Conservation (phyloP, 208 protist genomes). For the Angomonas deanei region DNA sequence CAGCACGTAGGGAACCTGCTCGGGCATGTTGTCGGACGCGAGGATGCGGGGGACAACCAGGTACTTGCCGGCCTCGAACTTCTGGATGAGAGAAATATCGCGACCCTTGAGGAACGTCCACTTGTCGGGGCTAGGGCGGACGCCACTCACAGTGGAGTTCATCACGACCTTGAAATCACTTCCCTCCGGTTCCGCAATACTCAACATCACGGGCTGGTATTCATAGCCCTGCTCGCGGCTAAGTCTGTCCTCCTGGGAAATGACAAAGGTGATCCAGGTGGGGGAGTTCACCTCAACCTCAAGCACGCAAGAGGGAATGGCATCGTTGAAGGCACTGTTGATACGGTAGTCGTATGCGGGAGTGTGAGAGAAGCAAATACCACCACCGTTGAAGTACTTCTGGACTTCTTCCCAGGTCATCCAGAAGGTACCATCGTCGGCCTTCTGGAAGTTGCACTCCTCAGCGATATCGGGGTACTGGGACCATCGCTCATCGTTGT, state of each 20-base stretch:
- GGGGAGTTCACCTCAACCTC: conserved; percentile 56
- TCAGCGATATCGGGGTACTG: conserved; percentile 65
- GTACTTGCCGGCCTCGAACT: conserved; percentile 66
- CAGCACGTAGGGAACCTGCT: neutral
- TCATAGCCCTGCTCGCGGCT: conserved; percentile 26
- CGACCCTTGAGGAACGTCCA: conserved; percentile 80
- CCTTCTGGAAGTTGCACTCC: conserved; percentile 54
- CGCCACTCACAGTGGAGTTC: conserved; percentile 69
- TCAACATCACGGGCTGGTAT: conserved; percentile 82
- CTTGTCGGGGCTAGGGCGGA: conserved; percentile 50
- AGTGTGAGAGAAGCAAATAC: conserved; percentile 65
- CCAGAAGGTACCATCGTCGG: conserved; percentile 70
- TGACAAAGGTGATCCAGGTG: conserved; percentile 59
- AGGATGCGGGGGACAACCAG: conserved; percentile 51
- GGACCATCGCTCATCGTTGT: conserved; percentile 67
- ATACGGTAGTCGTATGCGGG: conserved; percentile 75
- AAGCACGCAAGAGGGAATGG: conserved; percentile 58
- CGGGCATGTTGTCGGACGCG: neutral
- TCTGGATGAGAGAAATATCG: conserved; percentile 66
- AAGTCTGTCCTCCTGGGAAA: conserved; percentile 75
- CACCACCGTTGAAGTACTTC: conserved; percentile 84
- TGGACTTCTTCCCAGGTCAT: conserved; percentile 67
- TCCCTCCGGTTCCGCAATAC: conserved; percentile 42
- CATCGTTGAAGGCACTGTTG: conserved; percentile 57
- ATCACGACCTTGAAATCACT: conserved; percentile 58